A percentile compares a stretch with the other conserved stretches of the same genome.
Evolutionary conservation across 176 grass and related monocot species (phyloP).

Genomic region (Carex myosuroides): DNA sequence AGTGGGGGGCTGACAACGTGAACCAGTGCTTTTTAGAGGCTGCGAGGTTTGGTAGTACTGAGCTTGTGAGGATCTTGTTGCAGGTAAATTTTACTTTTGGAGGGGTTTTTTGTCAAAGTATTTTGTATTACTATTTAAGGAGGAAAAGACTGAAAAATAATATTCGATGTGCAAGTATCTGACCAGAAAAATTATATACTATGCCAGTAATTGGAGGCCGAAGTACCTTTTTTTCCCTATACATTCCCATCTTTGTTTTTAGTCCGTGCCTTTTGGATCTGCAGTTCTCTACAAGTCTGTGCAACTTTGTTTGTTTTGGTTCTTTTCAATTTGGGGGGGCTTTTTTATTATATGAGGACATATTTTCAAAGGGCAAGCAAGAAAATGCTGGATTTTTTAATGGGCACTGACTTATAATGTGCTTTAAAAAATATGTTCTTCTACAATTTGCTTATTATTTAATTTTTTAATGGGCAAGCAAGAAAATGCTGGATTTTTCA

Average conservation of each 20-base stretch:
- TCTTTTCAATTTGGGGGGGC: background rate
- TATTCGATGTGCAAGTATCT: background rate
- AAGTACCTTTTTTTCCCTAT: background rate
- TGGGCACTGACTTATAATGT: background rate
- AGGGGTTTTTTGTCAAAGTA: background rate
- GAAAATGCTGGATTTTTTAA: background rate
- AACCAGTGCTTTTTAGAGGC: conserved; percentile 80
- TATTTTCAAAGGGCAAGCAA: background rate
- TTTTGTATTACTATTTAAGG: background rate
- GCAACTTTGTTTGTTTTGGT: background rate
- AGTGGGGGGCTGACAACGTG: conserved; percentile 80
- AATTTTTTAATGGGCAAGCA: background rate
- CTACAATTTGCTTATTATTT: background rate
- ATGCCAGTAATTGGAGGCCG: background rate
- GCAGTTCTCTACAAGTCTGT: background rate
- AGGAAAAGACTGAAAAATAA: background rate
- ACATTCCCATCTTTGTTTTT: background rate
- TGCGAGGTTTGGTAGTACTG: conserved; percentile 77
- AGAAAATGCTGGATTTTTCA: too few relatives aligned
- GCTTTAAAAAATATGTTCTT: background rate
- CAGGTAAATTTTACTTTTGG: conserved; percentile 44
- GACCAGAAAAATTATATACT: background rate
- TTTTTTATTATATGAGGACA: background rate
- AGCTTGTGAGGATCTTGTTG: conserved; percentile 76
- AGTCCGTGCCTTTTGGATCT: background rate